Conservation (phyloP, 2,329 filamentous ascomycete species). For the Fusarium buharicum region DNA sequence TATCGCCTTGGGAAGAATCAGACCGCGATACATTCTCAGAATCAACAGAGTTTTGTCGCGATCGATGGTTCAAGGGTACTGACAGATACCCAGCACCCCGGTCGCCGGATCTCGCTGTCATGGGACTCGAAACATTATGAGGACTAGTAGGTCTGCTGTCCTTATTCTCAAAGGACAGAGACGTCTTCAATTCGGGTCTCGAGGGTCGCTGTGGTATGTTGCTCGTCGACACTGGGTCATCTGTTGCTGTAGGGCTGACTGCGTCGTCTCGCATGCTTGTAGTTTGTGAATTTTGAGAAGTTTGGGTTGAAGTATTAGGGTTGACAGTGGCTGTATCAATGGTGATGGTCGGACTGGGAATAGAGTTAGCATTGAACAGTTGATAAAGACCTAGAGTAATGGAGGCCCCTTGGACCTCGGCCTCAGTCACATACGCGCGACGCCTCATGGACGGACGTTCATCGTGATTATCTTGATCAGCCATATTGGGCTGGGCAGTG, state of each 20-base stretch:
- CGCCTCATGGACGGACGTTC: conserved; percentile 42
- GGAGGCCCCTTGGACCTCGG: conserved; percentile 27
- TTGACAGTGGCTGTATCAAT: conserved; percentile 62
- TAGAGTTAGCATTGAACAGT: conserved; percentile 27
- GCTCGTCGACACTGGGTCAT: conserved; percentile 47
- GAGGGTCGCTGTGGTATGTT: conserved; percentile 39
- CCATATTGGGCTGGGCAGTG: conserved; percentile 34
- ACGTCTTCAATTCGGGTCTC: conserved; percentile 59
- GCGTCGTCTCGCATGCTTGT: conserved; percentile 53
- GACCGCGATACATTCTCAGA: conserved; percentile 71
- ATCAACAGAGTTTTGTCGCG: conserved; percentile 76
- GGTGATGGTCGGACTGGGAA: conserved; percentile 62
- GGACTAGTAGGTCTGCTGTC: conserved; percentile 76
- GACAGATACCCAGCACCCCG: conserved; percentile 67
- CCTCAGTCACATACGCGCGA: conserved; percentile 40
- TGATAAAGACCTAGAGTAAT: conserved; percentile 15
- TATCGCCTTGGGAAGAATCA: conserved; percentile 70
- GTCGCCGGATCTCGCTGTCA: conserved; percentile 60
- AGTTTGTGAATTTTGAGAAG: conserved; percentile 44
- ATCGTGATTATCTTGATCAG: conserved; percentile 39
- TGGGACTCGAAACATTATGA: conserved; percentile 74
- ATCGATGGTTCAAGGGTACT: conserved; percentile 69
- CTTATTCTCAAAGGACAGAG: conserved; percentile 72
- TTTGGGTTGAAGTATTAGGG: conserved; percentile 44
- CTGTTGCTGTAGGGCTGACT: conserved; percentile 54